Evolutionary conservation across 805 yeast genomes (phyloP).

Genomic region (Nakazawaea molendinolei): DNA sequence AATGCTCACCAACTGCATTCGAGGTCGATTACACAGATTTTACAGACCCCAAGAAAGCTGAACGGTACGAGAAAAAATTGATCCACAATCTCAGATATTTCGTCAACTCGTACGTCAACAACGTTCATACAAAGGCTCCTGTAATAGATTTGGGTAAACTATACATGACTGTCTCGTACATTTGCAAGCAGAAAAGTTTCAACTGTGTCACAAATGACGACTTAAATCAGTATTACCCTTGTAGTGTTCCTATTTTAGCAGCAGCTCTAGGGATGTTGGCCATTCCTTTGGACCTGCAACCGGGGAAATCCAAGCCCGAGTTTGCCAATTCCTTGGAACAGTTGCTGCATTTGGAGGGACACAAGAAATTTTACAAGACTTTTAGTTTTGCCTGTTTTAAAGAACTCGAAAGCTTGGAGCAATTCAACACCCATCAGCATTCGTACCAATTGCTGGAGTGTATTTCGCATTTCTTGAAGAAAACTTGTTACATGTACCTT

Average conservation of each 20-base stretch:
- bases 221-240: slow-evolving; percentile 1
- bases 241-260: background rate
- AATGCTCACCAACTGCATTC: background rate
- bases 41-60: slow-evolving; percentile 1
- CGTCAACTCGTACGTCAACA: slow-evolving; percentile 11
- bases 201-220: background rate
- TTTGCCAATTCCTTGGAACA: slow-evolving; percentile 5
- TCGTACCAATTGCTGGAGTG: slow-evolving; percentile 1
- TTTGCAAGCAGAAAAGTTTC: background rate
- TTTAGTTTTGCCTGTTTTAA: slow-evolving; percentile 6
- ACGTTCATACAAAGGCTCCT: slow-evolving; percentile 11
- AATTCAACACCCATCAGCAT: background rate
- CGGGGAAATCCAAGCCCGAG: background rate
- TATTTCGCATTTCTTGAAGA: slow-evolving; percentile 6
- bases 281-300: slow-evolving; percentile 4
- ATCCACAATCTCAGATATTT: slow-evolving; percentile 7
- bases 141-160: slow-evolving; percentile 8
- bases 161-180: slow-evolving; percentile 4
- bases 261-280: slow-evolving; percentile 9
- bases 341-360: slow-evolving; percentile 4
- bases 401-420: background rate
- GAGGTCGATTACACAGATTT: slow-evolving; percentile 1
- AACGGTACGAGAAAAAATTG: slow-evolving; percentile 1
- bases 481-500: slow-evolving; percentile 9
- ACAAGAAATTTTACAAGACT: slow-evolving; percentile 1